phyloP scores from a whole-genome alignment of 139 green algal species.

The Chlorella sp. region DNA sequence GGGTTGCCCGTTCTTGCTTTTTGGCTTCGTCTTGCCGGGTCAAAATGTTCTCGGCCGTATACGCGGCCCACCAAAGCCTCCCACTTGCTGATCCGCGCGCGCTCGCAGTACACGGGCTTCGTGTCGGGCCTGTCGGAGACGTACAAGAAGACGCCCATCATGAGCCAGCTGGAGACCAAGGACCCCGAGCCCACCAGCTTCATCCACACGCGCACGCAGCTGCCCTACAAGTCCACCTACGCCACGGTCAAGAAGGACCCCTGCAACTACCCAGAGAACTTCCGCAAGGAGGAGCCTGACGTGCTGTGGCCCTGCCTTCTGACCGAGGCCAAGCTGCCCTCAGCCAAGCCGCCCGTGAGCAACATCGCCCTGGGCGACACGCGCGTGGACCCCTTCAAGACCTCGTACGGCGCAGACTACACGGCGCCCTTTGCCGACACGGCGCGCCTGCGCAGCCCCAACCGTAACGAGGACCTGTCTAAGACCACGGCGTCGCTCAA shows the following conservation, averaged over 20 bases:
- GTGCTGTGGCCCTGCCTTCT: slow-evolving; percentile 63
- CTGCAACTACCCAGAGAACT: slow-evolving; percentile 57
- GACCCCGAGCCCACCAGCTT: slow-evolving; percentile 47
- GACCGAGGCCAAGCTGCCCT: slow-evolving; percentile 42
- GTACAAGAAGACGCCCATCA: slow-evolving; percentile 64
- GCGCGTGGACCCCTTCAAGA: slow-evolving; percentile 57
- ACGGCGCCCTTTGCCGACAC: slow-evolving; percentile 12
- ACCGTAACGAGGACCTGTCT: slow-evolving; percentile 64
- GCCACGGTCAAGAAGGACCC: slow-evolving; percentile 29
- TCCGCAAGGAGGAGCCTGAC: slow-evolving; percentile 38
- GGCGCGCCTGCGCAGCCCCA: slow-evolving; percentile 53
- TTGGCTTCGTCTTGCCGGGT: too few relatives aligned
- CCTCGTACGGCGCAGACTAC: slow-evolving; percentile 60
- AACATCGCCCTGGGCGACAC: slow-evolving; percentile 59
- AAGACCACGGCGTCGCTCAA: slow-evolving; percentile 44
- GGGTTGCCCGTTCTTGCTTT: too few relatives aligned
- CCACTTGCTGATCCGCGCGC: not conserved
- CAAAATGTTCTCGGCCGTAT: too few relatives aligned
- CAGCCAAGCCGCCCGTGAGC: slow-evolving; percentile 52
- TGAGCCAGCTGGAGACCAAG: slow-evolving; percentile 55
- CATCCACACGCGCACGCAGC: slow-evolving; percentile 51
- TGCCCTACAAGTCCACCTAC: slow-evolving; percentile 19
- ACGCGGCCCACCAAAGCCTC: not conserved
- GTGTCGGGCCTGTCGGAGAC: slow-evolving; percentile 40
- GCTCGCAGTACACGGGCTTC: slow-evolving; percentile 59